Evolutionary conservation across 768 basidiomycete species (phyloP).

Genomic region (Boletus barrowsii): DNA sequence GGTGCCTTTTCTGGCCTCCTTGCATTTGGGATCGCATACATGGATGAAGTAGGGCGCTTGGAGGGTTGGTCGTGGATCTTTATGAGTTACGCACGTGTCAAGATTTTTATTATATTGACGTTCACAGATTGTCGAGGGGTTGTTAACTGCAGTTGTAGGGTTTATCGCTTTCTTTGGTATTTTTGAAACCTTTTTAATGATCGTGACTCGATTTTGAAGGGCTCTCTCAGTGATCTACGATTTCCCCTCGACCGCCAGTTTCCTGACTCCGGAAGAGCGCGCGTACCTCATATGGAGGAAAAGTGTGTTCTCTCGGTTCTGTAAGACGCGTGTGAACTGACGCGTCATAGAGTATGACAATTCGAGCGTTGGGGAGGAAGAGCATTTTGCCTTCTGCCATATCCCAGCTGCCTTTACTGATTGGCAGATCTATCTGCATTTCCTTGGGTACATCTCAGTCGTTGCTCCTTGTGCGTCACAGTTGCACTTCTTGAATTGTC

Average conservation of each 20-base stretch:
- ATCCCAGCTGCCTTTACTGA: slow-evolving; percentile 52
- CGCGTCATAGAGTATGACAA: slow-evolving; percentile 41
- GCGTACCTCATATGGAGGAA: slow-evolving; percentile 17
- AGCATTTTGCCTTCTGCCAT: slow-evolving; percentile 53
- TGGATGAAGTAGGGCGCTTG: slow-evolving; percentile 44
- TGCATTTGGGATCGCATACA: slow-evolving; percentile 53
- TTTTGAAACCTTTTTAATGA: not conserved
- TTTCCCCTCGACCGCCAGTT: slow-evolving; percentile 28
- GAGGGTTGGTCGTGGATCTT: slow-evolving; percentile 71
- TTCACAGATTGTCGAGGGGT: slow-evolving; percentile 36
- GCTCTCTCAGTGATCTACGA: slow-evolving; percentile 51
- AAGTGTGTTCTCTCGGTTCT: slow-evolving; percentile 5
- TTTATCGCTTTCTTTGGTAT: slow-evolving; percentile 49
- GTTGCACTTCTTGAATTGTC: not conserved
- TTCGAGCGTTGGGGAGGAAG: slow-evolving; percentile 38
- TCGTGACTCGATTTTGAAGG: not conserved
- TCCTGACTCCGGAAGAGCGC: slow-evolving; percentile 16
- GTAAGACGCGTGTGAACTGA: slow-evolving; percentile 46
- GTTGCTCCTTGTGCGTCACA: slow-evolving; percentile 51
- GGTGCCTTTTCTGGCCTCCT: slow-evolving; percentile 59
- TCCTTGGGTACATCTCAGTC: slow-evolving; percentile 42
- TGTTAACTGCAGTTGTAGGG: slow-evolving; percentile 56
- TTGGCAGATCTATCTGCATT: slow-evolving; percentile 50
- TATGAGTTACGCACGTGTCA: slow-evolving; percentile 31
- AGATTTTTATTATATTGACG: not conserved